phyloP scores from a whole-genome alignment of 768 basidiomycete species.

The Hydnomerulius pinastri region DNA sequence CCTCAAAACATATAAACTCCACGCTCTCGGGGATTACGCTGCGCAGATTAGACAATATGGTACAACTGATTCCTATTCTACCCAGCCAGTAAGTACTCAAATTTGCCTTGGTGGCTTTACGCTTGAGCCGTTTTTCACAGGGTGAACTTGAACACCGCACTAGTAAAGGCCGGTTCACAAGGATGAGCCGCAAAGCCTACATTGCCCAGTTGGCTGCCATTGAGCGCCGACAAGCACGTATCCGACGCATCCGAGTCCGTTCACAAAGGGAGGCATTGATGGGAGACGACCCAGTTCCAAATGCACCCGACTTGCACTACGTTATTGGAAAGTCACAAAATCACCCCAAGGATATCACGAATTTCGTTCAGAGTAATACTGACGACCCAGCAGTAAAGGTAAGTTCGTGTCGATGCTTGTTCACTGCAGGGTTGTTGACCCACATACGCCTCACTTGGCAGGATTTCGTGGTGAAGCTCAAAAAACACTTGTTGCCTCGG shows the following conservation, averaged over 20 bases:
- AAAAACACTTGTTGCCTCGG: too few species aligned
- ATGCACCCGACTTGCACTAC: slow-evolving; percentile 11
- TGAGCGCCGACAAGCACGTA: slow-evolving; percentile 1
- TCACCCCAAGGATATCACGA: not conserved
- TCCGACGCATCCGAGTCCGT: slow-evolving; percentile 11
- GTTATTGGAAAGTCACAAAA: slow-evolving; percentile 16
- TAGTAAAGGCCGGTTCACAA: not conserved
- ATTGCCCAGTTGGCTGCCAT: not conserved
- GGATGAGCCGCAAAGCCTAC: not conserved
- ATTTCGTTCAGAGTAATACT: slow-evolving; percentile 5
- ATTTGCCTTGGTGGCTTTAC: not conserved
- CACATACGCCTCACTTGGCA: too few species aligned
- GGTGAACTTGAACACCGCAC: slow-evolving; percentile 8
- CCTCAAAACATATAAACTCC: slow-evolving; percentile 33
- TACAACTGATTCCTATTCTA: slow-evolving; percentile 36
- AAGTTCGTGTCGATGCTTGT: too few species aligned
- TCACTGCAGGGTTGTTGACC: too few species aligned
- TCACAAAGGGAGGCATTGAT: not conserved
- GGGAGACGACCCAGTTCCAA: not conserved
- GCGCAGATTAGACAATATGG: slow-evolving; percentile 26
- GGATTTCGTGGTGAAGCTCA: too few species aligned
- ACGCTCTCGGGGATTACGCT: slow-evolving; percentile 34
- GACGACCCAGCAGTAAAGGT: too few species aligned
- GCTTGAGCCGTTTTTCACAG: too few species aligned
- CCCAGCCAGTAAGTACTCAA: slow-evolving; percentile 28